These are phyloP conservation scores for Colletotrichum trifolii DNA, from an alignment of 2,329 filamentous ascomycete genomes.

Conservation along the genomic window DNA sequence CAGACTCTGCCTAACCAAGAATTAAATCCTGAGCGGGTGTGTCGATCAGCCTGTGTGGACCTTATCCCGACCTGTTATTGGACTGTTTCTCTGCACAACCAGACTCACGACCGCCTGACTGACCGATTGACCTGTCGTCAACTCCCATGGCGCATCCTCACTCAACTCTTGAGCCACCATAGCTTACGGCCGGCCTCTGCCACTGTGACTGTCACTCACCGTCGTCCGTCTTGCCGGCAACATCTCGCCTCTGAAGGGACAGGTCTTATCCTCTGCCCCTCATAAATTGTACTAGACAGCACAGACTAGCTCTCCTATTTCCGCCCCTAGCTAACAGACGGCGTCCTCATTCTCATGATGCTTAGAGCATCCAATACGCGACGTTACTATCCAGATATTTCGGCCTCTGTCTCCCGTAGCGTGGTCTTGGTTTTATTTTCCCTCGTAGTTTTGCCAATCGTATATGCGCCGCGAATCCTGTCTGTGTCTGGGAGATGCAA, in stretches of 20 bases:
- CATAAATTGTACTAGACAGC: background rate
- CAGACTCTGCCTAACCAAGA: conserved; percentile 12
- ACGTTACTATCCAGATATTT: conserved; percentile 15
- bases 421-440: conserved; percentile 9
- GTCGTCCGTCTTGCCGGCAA: conserved; percentile 1
- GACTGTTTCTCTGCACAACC: background rate
- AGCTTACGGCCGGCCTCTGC: background rate
- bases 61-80: conserved; percentile 30
- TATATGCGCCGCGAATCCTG: conserved; percentile 1
- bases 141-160: conserved; percentile 2
- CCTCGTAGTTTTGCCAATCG: background rate
- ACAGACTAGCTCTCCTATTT: conserved; percentile 17
- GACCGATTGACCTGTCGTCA: conserved; percentile 13
- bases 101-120: background rate
- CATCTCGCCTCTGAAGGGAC: too few relatives aligned
- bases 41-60: conserved; percentile 25
- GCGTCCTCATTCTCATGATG: conserved; percentile 9
- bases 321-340: background rate
- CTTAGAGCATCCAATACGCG: conserved; percentile 3
- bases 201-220: conserved; percentile 25
- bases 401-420: conserved; percentile 11
- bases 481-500: conserved; percentile 6
- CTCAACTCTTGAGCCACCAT: background rate
- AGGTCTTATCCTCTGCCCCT: background rate
- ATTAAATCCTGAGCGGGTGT: conserved; percentile 23